phyloP scores from a whole-genome alignment of 768 basidiomycete species.

The Candolleomyces aberdarensis region DNA sequence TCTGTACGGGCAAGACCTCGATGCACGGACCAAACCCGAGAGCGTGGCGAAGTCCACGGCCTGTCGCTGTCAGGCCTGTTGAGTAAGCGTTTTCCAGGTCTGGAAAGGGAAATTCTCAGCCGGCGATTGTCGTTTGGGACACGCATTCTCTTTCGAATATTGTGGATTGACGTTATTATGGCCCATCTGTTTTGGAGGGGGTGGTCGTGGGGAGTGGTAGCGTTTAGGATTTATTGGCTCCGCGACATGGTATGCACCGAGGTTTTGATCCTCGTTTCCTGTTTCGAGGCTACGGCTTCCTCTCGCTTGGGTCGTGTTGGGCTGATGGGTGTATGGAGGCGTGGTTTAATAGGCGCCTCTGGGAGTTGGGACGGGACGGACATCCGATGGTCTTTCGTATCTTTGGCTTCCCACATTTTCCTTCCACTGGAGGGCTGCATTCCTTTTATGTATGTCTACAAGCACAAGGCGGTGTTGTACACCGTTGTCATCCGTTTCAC shows the following conservation, averaged over 20 bases:
- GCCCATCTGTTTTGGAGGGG: background rate
- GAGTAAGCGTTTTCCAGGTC: background rate
- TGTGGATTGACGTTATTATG: background rate
- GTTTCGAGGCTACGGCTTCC: background rate
- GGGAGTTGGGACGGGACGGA: no score
- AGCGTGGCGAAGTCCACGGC: constrained; percentile 3
- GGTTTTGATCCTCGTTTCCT: background rate
- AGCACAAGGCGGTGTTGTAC: no score
- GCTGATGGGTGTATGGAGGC: no score
- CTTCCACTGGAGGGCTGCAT: no score
- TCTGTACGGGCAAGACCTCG: constrained; percentile 35
- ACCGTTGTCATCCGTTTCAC: no score
- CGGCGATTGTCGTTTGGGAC: no score
- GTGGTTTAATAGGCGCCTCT: no score
- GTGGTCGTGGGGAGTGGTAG: background rate
- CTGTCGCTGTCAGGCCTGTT: constrained; percentile 1
- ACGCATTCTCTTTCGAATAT: no score
- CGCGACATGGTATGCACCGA: background rate
- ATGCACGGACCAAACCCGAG: constrained; percentile 19
- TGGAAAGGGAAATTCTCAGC: background rate
- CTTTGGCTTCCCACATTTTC: no score
- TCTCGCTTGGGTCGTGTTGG: background rate
- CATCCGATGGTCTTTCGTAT: no score
- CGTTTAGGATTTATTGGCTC: background rate
- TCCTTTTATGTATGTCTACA: no score